phyloP scores from a whole-genome alignment of 1,139 yeast species.

The Starmera stellimalicola region DNA sequence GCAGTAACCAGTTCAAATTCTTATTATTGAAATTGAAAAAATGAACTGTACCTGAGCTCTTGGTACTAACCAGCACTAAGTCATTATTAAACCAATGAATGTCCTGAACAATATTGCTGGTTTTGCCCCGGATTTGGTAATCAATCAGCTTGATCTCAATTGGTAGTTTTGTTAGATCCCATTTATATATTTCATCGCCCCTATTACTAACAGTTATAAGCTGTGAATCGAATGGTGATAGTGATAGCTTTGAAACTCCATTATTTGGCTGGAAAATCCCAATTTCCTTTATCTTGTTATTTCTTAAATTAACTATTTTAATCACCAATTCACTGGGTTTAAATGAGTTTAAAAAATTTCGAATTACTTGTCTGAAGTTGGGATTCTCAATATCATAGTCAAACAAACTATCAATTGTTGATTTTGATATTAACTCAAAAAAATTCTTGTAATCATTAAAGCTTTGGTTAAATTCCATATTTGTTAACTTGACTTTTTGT shows the following conservation, averaged over 20 bases:
- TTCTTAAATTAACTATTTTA: constrained; percentile 34
- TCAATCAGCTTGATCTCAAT: constrained; percentile 46
- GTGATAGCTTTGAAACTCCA: constrained; percentile 50
- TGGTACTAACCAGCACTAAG: constrained; percentile 48
- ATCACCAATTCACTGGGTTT: constrained; percentile 24
- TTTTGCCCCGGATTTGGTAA: constrained; percentile 54
- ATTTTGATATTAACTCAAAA: not conserved
- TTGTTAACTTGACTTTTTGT: constrained; percentile 16
- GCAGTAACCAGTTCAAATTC: constrained; percentile 22
- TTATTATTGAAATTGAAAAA: constrained; percentile 34
- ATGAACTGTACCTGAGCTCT: constrained; percentile 52
- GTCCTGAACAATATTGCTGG: constrained; percentile 44
- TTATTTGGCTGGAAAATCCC: constrained; percentile 52
- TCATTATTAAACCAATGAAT: constrained; percentile 39
- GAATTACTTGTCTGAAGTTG: constrained; percentile 8
- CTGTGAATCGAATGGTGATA: constrained; percentile 55
- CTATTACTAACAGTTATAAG: constrained; percentile 47
- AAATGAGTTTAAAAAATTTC: constrained; percentile 11
- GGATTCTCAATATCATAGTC: not conserved
- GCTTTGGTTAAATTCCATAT: constrained; percentile 23
- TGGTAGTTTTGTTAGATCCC: constrained; percentile 53
- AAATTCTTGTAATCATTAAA: not conserved
- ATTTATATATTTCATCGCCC: constrained; percentile 55
- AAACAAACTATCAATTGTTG: not conserved
- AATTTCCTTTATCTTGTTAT: constrained; percentile 31